phyloP scores from a whole-genome alignment of 495 filamentous ascomycete species.

The Hypoxylon lenormandii region DNA sequence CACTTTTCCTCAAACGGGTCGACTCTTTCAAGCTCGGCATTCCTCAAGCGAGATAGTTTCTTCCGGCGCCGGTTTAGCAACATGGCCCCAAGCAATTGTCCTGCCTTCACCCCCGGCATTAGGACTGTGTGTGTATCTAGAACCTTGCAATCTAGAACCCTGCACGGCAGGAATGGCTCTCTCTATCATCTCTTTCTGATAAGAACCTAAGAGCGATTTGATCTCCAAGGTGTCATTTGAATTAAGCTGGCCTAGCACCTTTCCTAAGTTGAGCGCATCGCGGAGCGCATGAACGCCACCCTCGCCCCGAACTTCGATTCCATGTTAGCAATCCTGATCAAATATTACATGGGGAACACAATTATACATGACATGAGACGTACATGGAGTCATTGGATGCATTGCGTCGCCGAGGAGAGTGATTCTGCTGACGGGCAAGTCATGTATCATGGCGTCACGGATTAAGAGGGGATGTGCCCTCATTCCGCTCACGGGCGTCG shows the following conservation, averaged over 20 bases:
- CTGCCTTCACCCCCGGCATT: not conserved
- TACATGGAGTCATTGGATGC: constrained; percentile 74
- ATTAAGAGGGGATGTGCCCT: constrained; percentile 11
- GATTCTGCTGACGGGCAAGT: constrained; percentile 55
- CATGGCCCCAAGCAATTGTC: constrained; percentile 9
- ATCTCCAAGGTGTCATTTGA: constrained; percentile 6
- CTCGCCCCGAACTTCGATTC: constrained; percentile 55
- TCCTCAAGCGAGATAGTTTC: constrained; percentile 17
- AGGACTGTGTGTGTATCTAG: not conserved
- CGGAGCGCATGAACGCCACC: constrained; percentile 60
- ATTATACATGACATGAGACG: constrained; percentile 40
- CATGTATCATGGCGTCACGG: constrained; percentile 35
- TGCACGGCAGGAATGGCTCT: constrained; percentile 26
- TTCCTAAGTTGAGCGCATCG: constrained; percentile 49
- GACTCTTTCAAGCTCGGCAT: constrained; percentile 3
- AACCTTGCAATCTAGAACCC: constrained; percentile 8
- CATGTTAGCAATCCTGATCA: not conserved
- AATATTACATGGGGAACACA: not conserved
- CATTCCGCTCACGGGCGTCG: constrained; percentile 29
- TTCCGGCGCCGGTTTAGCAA: constrained; percentile 11
- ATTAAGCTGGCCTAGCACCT: constrained; percentile 17
- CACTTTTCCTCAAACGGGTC: not conserved
- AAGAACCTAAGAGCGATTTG: constrained; percentile 16
- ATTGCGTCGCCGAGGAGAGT: constrained; percentile 71
- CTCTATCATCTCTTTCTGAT: constrained; percentile 35